These are phyloP conservation scores for Aspergillus arachidicola DNA, from an alignment of 2,329 filamentous ascomycete genomes.

Conservation along the genomic window DNA sequence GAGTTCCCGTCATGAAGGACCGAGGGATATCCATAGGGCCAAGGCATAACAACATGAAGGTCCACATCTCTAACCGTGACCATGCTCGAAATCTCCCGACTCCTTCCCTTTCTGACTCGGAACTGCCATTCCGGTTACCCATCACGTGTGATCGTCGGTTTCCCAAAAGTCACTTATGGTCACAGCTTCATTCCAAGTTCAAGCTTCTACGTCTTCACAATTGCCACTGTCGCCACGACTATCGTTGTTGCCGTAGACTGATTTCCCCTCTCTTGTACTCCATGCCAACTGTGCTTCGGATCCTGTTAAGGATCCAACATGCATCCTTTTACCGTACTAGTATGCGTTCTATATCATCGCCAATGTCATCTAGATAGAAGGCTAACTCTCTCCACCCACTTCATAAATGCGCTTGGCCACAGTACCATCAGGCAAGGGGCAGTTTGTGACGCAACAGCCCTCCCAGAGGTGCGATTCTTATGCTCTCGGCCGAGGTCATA, in stretches of 20 bases:
- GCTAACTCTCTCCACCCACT: neutral
- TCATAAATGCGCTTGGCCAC: neutral
- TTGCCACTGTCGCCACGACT: neutral
- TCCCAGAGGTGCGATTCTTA: neutral
- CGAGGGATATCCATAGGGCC: neutral
- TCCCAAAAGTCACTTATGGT: neutral
- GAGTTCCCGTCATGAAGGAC: neutral
- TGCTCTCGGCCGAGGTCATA: slow-evolving; percentile 1
- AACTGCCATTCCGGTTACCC: neutral
- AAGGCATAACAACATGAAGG: neutral
- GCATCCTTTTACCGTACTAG: neutral
- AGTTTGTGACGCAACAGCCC: neutral
- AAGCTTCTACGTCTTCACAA: neutral
- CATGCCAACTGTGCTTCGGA: neutral
- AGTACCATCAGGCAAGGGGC: neutral
- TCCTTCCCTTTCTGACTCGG: neutral
- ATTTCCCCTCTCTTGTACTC: neutral
- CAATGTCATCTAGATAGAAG: neutral
- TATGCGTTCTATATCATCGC: neutral
- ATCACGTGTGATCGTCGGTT: slow-evolving; percentile 3
- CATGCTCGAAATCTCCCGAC: neutral
- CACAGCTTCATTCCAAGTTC: neutral
- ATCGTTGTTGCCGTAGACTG: neutral
- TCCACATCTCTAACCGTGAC: neutral
- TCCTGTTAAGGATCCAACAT: neutral